Base-by-base conservation (phyloP, 257 asterid genomes). In the Scutellaria minor region DNA sequence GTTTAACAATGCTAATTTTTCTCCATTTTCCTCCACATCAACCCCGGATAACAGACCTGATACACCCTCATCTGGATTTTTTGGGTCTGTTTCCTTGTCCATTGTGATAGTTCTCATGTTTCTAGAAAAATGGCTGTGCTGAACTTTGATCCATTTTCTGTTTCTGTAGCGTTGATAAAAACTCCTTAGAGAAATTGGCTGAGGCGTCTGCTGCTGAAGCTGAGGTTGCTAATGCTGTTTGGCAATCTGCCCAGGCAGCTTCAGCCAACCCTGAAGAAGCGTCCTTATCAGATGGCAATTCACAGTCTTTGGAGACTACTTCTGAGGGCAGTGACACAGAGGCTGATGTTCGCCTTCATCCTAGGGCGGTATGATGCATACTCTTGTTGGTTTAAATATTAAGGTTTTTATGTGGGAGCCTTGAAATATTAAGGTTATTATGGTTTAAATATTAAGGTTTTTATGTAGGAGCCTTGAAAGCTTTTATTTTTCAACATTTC, bases 181-280 rank as follows among this genome's bases (percentile, higher is more conserved):
- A 84, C 77, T 95, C 99, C 18, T 81, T 92, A 96, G 98, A 90
- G 64, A 91, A 85, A 83, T 81, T 95, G 66, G 93, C 91, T 9
- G 93, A 95, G 81, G 99, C 97, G 61, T 95, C 97, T 54, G 96
- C 99, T 65, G 99, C 99, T 46, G 99, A 95, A 87, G 99, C 99
- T 56, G 93, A 92, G 89, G 98, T 66, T 69, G 98, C 97, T 68
- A 92, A 77, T 84, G 96, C 96, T 59, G 96, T 92, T 77, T 95
- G 99, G 99, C 95, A 88, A 71, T 85, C 91, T 59, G 98, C 85
- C 15, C 98, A 92, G 80, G 86, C 96, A 75, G 89, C 84, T 73
- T 85, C 97, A 63, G 84, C 87, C 48, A 58, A 66, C 65, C 92
- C 87, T 39, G 96, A 85, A 79, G 98, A 83, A 80, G 84, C 97